phyloP scores from a whole-genome alignment of 164 flowering plant species.

The Sextonia rubra region DNA sequence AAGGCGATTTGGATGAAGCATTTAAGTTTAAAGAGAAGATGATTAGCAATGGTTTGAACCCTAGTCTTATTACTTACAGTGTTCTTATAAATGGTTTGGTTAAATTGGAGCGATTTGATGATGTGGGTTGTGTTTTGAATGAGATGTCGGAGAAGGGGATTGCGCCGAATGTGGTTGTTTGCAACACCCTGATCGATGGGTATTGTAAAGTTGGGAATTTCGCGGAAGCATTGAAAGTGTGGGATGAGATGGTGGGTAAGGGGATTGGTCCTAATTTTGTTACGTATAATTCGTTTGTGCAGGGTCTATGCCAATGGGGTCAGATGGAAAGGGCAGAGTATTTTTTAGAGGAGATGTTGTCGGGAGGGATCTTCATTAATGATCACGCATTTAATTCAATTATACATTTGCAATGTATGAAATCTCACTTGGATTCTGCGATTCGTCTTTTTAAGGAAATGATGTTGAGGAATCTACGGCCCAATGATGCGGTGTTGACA shows the following conservation, averaged over 20 bases:
- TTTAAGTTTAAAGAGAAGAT: conserved; percentile 53
- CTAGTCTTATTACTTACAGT: conserved; percentile 49
- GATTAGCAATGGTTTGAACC: conserved; percentile 37
- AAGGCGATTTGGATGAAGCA: conserved; percentile 47
- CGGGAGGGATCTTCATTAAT: conserved; percentile 27
- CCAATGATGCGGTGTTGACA: conserved; percentile 53
- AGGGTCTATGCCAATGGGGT: conserved; percentile 45
- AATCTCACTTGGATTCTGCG: conserved; percentile 46
- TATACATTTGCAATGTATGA: conserved; percentile 37
- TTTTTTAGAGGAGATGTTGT: conserved; percentile 50
- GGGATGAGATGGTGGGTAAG: conserved; percentile 50
- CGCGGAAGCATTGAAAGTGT: conserved; percentile 38
- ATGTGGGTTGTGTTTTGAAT: conserved; percentile 41
- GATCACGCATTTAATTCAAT: conserved; percentile 39
- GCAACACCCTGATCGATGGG: conserved; percentile 64
- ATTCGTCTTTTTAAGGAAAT: conserved; percentile 41
- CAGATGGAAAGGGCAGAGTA: conserved; percentile 43
- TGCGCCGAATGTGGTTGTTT: conserved; percentile 49
- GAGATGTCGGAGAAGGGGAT: conserved; percentile 49
- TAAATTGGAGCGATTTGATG: conserved; percentile 42
- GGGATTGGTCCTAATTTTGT: conserved; percentile 48
- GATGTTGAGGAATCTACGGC: conserved; percentile 52
- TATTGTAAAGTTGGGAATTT: conserved; percentile 45
- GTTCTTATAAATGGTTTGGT: conserved; percentile 53
- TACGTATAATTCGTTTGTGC: conserved; percentile 50